Conservation (phyloP, 805 yeast genomes). For the Myxozyma neotropica region DNA sequence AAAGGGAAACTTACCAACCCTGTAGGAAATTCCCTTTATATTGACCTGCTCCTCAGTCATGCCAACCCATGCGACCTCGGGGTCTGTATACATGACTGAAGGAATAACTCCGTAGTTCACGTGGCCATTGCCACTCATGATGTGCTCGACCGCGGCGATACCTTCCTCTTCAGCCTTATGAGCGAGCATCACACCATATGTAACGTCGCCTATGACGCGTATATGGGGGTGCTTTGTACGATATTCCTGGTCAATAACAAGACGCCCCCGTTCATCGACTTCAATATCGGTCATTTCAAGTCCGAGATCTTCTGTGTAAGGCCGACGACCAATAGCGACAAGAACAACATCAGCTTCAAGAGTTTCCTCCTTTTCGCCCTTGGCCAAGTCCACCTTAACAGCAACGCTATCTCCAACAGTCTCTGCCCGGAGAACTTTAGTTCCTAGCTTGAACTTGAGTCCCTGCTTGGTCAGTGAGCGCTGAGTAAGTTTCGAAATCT, state of each 20-base stretch:
- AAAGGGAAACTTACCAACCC: slow-evolving; percentile 97
- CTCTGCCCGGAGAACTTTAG: slow-evolving; percentile 85
- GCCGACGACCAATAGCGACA: slow-evolving; percentile 99
- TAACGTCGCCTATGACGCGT: slow-evolving; percentile 96
- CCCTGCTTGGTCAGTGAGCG: slow-evolving; percentile 94
- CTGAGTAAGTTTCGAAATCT: slow-evolving; percentile 87
- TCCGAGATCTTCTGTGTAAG: slow-evolving; percentile 86
- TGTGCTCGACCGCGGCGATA: slow-evolving; percentile 94
- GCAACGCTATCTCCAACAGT: slow-evolving; percentile 87
- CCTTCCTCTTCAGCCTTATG: slow-evolving; percentile 99
- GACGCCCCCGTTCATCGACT: slow-evolving; percentile 86
- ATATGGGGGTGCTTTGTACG: slow-evolving; percentile 90
- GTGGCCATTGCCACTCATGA: slow-evolving; percentile 93
- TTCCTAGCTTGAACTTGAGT: slow-evolving; percentile 84
- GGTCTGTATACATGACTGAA: slow-evolving; percentile 98
- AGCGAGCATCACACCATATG: slow-evolving; percentile 99
- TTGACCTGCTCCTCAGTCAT: slow-evolving; percentile 92
- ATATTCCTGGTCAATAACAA: slow-evolving; percentile 91
- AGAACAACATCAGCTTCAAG: slow-evolving; percentile 89
- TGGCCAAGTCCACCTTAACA: slow-evolving; percentile 85
- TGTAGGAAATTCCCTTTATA: slow-evolving; percentile 87
- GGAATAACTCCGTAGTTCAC: slow-evolving; percentile 98
- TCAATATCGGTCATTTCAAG: slow-evolving; percentile 89
- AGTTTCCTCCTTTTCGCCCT: slow-evolving; percentile 75
- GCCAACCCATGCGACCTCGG: slow-evolving; percentile 99